Conservation (phyloP, 108 stramenopile species). For the Chaetoceros muelleri region DNA sequence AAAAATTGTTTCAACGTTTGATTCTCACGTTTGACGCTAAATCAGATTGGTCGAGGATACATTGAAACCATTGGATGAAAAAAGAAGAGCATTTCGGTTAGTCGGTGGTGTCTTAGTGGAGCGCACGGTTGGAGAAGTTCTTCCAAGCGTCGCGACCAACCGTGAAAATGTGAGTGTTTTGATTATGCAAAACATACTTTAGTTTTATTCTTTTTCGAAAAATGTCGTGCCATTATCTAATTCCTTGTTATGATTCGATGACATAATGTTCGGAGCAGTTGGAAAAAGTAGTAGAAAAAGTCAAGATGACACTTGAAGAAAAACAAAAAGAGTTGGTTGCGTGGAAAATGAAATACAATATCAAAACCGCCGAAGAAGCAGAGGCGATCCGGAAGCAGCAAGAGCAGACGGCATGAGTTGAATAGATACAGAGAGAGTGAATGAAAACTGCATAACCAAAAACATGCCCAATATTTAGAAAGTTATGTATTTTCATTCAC, state of each 20-base stretch:
- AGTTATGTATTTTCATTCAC: not conserved
- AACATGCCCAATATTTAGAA: too few species aligned
- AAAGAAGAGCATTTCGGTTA: slow-evolving; percentile 82
- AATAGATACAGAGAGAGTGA: too few species aligned
- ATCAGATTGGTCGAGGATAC: slow-evolving; percentile 86
- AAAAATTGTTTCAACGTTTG: too few species aligned
- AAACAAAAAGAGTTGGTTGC: slow-evolving; percentile 70
- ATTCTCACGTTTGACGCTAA: too few species aligned
- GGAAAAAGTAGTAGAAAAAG: slow-evolving; percentile 39
- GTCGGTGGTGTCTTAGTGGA: slow-evolving; percentile 93
- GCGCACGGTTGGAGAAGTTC: slow-evolving; percentile 87
- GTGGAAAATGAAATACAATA: slow-evolving; percentile 65
- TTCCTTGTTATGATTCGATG: not conserved
- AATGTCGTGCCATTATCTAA: not conserved
- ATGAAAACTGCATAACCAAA: too few species aligned
- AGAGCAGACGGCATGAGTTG: too few species aligned
- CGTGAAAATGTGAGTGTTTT: slow-evolving; percentile 56
- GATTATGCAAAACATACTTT: not conserved
- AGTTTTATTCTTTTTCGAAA: not conserved
- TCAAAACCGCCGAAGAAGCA: slow-evolving; percentile 18
- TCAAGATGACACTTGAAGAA: slow-evolving; percentile 39
- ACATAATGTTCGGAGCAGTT: slow-evolving; percentile 44
- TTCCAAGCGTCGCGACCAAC: slow-evolving; percentile 81
- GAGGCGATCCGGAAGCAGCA: not conserved
- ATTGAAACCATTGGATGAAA: slow-evolving; percentile 74